Evolutionary conservation across 192 early-diverging fungal species (phyloP), one percentile per base, ranked within the genome.

Genomic region (Coemansia sp.): DNA sequence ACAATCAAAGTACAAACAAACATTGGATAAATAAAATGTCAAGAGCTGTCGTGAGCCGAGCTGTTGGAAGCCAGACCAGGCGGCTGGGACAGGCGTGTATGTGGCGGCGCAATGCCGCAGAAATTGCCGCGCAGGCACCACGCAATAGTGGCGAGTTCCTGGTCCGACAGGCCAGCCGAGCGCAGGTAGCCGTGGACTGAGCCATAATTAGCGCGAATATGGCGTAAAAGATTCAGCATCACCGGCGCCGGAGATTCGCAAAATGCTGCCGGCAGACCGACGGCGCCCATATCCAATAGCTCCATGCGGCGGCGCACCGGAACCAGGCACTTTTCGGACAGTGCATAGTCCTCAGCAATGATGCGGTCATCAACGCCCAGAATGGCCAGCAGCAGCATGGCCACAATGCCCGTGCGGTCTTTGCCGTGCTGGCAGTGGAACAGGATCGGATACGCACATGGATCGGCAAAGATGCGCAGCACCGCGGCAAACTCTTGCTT

Each of bases 391-490:
- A 87, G 48, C 17, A 88, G 64, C 60, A 82, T 83, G 51, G 82
- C 75, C 44, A 87, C 65, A 63, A 89, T 77, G 38, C 86, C 87
- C 5, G 87, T 89, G 58, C 87, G 76, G 61, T 89, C 87, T 62
- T 89, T 89, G 52, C 87, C 87, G 44, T 86, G 83, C 52, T 84
- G 79, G 72, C 87, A 89, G 55, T 89, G 87, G n/a, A 89, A 81
- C 38, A 85, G 69, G 9, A 89, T 79, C 8, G 87, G 87, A 53
- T 83, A 85, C 26, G 82, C 78, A 28, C 64, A 49, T n/a, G 72
- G 69, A 54, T 84, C 81, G 9, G 81, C 71, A 69, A 86, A 84
- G 8, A 84, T 65, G 19, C 74, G 71, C 66, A 88, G 36, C 6
- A 79, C 82, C 10, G 76, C 64, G 1, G 69, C 74, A 57, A 85